A percentile compares a stretch with the other conserved stretches of the same genome.
These are phyloP conservation scores for Metrosideros polymorpha DNA, from an alignment of 441 rosid genomes.

Conservation along the genomic window DNA sequence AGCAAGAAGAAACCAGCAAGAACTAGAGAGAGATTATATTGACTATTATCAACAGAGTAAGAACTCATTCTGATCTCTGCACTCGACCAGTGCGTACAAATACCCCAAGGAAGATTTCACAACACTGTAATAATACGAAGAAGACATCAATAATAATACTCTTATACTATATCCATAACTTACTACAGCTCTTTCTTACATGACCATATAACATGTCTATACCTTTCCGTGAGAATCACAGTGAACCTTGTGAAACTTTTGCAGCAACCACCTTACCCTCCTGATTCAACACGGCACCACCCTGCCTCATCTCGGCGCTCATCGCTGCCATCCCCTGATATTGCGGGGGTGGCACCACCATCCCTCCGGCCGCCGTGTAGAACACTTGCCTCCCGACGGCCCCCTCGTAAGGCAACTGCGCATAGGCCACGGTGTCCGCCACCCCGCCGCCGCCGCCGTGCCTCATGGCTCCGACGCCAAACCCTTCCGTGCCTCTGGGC, in stretches of 20 bases:
- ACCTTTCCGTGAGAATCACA: slow-evolving; percentile 11
- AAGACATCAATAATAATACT: background rate
- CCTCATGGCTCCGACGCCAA: slow-evolving; percentile 22
- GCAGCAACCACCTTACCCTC: slow-evolving; percentile 35
- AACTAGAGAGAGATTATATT: background rate
- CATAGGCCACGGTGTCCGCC: slow-evolving; percentile 31
- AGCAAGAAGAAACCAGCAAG: background rate
- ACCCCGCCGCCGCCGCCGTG: slow-evolving; percentile 13
- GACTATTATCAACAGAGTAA: background rate
- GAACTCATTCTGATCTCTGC: background rate
- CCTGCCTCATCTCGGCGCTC: slow-evolving; percentile 44
- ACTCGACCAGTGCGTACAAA: background rate
- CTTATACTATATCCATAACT: background rate
- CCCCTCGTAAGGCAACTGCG: slow-evolving; percentile 46
- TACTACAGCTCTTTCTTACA: background rate
- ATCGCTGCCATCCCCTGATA: slow-evolving; percentile 42
- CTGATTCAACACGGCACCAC: slow-evolving; percentile 14
- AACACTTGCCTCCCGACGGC: slow-evolving; percentile 54
- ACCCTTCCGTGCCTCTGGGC: background rate
- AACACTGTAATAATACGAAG: background rate
- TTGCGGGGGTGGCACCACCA: slow-evolving; percentile 24
- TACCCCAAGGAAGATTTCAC: background rate
- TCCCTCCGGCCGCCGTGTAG: slow-evolving; percentile 42
- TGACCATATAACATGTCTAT: background rate
- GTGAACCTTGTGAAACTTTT: slow-evolving; percentile 45